Conservation (phyloP, 371 early-diverging fungal species). For the Zychaea mexicana region DNA sequence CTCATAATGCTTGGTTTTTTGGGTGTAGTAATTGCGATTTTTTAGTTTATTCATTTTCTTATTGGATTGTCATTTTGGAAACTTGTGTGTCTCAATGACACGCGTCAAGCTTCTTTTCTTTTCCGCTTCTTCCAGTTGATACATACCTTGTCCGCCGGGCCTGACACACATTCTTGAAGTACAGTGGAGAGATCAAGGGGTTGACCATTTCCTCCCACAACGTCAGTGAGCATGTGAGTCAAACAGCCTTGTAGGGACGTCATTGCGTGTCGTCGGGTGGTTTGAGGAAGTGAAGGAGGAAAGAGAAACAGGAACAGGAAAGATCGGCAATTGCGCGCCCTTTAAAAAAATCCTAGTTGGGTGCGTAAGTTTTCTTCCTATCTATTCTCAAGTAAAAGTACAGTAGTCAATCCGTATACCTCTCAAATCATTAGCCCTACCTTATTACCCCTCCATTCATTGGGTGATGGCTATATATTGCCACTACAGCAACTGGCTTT, state of each 20-base stretch:
- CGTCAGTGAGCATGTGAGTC: not conserved
- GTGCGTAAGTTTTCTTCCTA: too few species aligned
- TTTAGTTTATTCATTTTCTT: not conserved
- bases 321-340: too few species aligned
- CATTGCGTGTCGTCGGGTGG: too few species aligned
- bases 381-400: too few species aligned
- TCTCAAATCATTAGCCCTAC: too few species aligned
- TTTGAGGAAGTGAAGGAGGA: not conserved
- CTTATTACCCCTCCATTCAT: too few species aligned
- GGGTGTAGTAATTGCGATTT: not conserved
- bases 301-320: not conserved
- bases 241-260: not conserved
- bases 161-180: not conserved
- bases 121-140: too few species aligned
- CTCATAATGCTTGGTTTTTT: constrained; percentile 4
- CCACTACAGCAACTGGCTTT: too few species aligned
- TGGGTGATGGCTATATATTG: too few species aligned
- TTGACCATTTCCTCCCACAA: not conserved
- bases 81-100: not conserved
- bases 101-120: too few species aligned
- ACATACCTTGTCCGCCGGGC: not conserved
- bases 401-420: too few species aligned
- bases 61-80: not conserved
- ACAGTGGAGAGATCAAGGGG: not conserved
- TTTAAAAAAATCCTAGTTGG: too few species aligned